These are phyloP conservation scores for Takakia lepidozioides DNA, from an alignment of 225 moss, liverwort and hornwort genomes.

Conservation along the genomic window DNA sequence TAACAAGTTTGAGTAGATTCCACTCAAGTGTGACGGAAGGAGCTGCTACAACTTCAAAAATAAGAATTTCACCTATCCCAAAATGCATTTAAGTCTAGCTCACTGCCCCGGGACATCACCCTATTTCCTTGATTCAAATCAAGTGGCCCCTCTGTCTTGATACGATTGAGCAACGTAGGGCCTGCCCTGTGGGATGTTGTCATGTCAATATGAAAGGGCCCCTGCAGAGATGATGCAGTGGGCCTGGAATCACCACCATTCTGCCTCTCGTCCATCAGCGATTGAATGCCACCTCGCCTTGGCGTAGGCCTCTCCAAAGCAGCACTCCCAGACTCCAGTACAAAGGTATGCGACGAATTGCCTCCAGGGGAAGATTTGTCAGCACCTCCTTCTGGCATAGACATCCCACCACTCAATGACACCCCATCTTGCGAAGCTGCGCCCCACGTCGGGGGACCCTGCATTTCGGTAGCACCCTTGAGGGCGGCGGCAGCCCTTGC, in stretches of 20 bases:
- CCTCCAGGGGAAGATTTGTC: slow-evolving; percentile 19
- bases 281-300: slow-evolving; percentile 48
- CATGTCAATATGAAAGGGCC: slow-evolving; percentile 31
- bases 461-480: slow-evolving; percentile 12
- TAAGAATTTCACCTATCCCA: no score
- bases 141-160: slow-evolving; percentile 12
- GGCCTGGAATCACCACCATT: no score
- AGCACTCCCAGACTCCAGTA: slow-evolving; percentile 11
- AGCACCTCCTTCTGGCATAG: slow-evolving; percentile 33
- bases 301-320: slow-evolving; percentile 51
- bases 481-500: slow-evolving; percentile 14
- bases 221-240: slow-evolving; percentile 25
- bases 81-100: slow-evolving; percentile 20
- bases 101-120: slow-evolving; percentile 17
- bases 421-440: slow-evolving; percentile 12
- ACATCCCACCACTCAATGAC: slow-evolving; percentile 12
- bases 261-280: slow-evolving; percentile 19
- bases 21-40: no score
- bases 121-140: slow-evolving; percentile 20
- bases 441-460: slow-evolving; percentile 13
- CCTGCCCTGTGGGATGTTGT: slow-evolving; percentile 6
- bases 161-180: slow-evolving; percentile 3
- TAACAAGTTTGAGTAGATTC: no score
- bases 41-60: no score
- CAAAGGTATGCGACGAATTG: slow-evolving; percentile 9